Base-by-base conservation (phyloP, 1,139 yeast genomes). In the Torulaspora globosa region DNA sequence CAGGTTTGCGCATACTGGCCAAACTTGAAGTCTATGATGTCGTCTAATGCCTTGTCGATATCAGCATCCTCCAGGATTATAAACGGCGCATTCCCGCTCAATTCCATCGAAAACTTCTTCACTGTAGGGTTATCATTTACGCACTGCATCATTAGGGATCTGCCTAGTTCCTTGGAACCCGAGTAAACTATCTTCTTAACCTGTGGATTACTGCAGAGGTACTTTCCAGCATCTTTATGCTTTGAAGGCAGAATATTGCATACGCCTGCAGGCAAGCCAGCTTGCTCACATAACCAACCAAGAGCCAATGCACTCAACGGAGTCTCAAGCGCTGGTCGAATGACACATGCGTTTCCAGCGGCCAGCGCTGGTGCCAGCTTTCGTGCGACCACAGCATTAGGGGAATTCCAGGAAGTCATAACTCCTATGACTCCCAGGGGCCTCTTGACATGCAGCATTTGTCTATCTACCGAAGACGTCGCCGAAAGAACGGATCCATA, bases 331-430 rank as follows among this genome's bases (percentile, higher is more conserved):
- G 84, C 78, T 34, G 83, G 71, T 59, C 80, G 80, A 63, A 80
- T 74, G 44, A 80, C 82, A 55, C 80, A 71, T 21, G 82, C 73
- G 63, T 80, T 80, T 58, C 84, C 84, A 51, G 84, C 75, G 39
- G 82, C 82, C 49, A 80, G 66, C 26, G 82, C 84, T 40, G 84
- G 83, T 48, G 80, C 80, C 43, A 80, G 69, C 63, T 80, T 81
- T 83, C 86, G 79, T 11, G 79, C 69, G 36, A 79, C 74, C 81
- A 80, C 80, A 51, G 79, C 74, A 50, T 80, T 66, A 43, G 86
- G 86, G 67, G 80, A 80, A 60, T 80, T 80, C 85, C 85, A 81
- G 43, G 86, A 85, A 51, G 80, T 79, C 52, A 80, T 77, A 62
- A 79, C 82, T 32, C 84, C 85, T 61, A 81, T 79, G 41, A 80